These are phyloP conservation scores for Coemansia sp. DNA, from an alignment of 192 early-diverging fungal species.

Conservation along the genomic window DNA sequence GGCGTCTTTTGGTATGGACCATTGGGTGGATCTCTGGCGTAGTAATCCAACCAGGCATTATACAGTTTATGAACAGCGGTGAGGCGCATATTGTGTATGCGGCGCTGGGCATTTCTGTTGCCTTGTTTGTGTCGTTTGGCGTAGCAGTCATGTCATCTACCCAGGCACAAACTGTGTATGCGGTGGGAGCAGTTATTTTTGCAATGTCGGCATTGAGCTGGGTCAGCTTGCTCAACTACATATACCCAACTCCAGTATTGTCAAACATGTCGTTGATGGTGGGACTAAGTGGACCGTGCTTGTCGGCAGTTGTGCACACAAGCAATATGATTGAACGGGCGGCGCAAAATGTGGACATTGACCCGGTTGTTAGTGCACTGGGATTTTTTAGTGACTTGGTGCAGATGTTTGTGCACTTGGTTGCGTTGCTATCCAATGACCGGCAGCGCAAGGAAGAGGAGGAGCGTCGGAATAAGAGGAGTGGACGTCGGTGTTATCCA, in stretches of 20 bases:
- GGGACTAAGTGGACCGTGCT: slow-evolving; percentile 15
- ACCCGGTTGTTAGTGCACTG: slow-evolving; percentile 20
- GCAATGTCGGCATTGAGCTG: slow-evolving; percentile 14
- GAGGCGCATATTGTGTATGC: slow-evolving; percentile 15
- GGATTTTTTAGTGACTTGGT: slow-evolving; percentile 30
- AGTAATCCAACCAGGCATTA: slow-evolving; percentile 7
- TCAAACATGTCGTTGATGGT: slow-evolving; percentile 12
- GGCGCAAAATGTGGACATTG: slow-evolving; percentile 8
- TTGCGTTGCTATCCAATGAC: slow-evolving; percentile 15
- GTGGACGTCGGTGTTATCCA: no score
- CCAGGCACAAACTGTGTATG: slow-evolving; percentile 16
- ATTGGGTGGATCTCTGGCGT: slow-evolving; percentile 9
- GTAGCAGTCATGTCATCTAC: slow-evolving; percentile 20
- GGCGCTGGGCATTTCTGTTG: slow-evolving; percentile 10
- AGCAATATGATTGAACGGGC: slow-evolving; percentile 29
- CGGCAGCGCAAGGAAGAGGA: slow-evolving; percentile 12
- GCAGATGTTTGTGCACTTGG: slow-evolving; percentile 16
- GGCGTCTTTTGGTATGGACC: slow-evolving; percentile 23
- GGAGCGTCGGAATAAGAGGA: no score
- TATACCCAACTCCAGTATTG: slow-evolving; percentile 20
- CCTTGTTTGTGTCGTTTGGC: slow-evolving; percentile 34
- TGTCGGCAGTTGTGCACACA: slow-evolving; percentile 33
- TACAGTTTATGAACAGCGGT: slow-evolving; percentile 7
- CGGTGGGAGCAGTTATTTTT: slow-evolving; percentile 14
- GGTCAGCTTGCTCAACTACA: slow-evolving; percentile 12